Percentiles rank a stretch among this genome's conserved stretches.
Evolutionary conservation across 345 rosid genomes (phyloP).

Genomic region (Clausena lansium): DNA sequence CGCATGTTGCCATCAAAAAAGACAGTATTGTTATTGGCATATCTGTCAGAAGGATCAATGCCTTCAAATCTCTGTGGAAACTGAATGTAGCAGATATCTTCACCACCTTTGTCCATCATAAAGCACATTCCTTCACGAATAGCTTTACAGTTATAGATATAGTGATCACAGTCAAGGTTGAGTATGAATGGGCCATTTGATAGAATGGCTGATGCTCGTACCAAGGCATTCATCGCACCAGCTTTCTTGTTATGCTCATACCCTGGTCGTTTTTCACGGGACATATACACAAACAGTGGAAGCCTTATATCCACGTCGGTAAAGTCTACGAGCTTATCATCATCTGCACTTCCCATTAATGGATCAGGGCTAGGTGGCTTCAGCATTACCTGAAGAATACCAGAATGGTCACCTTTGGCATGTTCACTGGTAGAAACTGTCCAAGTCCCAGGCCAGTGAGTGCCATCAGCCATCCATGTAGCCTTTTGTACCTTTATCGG

Average conservation of each 20-base stretch:
- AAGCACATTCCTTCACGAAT: constrained; percentile 96
- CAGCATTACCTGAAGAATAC: constrained; percentile 87
- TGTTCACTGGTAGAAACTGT: constrained; percentile 55
- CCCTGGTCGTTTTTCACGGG: constrained; percentile 89
- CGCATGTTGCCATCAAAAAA: constrained; percentile 98
- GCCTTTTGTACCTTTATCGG: constrained; percentile 68
- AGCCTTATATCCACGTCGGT: constrained; percentile 74
- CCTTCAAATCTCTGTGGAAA: constrained; percentile 98
- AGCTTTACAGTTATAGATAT: constrained; percentile 83
- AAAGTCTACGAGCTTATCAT: constrained; percentile 76
- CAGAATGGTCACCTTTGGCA: constrained; percentile 92
- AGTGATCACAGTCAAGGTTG: constrained; percentile 96
- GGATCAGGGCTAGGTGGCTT: constrained; percentile 90
- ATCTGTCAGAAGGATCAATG: constrained; percentile 92
- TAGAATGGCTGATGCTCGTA: constrained; percentile 76
- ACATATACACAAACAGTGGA: constrained; percentile 87
- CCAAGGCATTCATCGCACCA: constrained; percentile 94
- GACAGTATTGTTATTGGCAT: constrained; percentile 91
- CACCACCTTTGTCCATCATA: constrained; percentile 97
- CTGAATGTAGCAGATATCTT: constrained; percentile 84
- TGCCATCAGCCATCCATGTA: constrained; percentile 99
- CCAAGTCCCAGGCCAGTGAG: constrained; percentile 98
- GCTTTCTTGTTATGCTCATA: constrained; percentile 98
- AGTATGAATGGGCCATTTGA: constrained; percentile 97
- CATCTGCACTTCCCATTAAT: constrained; percentile 53